Evolutionary conservation across 176 grass and related monocot genomes (phyloP).

Genomic region (Eragrostis nindensis): DNA sequence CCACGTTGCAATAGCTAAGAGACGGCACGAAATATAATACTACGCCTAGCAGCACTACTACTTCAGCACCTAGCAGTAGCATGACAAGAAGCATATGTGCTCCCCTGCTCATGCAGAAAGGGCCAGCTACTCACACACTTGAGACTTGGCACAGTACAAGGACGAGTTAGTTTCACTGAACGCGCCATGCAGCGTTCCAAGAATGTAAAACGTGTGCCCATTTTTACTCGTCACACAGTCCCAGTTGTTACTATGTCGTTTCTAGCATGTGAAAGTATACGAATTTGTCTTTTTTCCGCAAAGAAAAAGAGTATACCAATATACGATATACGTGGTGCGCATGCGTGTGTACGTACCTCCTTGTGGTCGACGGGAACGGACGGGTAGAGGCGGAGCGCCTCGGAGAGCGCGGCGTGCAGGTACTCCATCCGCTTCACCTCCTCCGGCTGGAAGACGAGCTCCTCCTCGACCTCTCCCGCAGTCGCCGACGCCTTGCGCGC

Average conservation of each 20-base stretch:
- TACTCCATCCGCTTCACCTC: constrained; percentile 99
- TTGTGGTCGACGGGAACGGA: constrained; percentile 97
- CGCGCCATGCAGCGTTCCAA: background rate
- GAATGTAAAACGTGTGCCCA: constrained; percentile 30
- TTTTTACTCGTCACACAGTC: background rate
- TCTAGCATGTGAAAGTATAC: background rate
- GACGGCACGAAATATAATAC: background rate
- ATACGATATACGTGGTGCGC: background rate
- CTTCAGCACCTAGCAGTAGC: background rate
- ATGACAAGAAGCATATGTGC: background rate
- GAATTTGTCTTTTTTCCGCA: no score
- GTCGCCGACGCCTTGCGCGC: constrained; percentile 3
- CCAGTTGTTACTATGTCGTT: background rate
- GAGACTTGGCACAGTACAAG: constrained; percentile 10
- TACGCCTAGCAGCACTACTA: background rate
- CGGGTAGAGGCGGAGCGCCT: constrained; percentile 87
- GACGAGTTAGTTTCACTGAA: constrained; percentile 49
- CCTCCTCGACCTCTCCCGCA: constrained; percentile 42
- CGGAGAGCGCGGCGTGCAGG: constrained; percentile 88
- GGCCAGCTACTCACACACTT: constrained; percentile 31
- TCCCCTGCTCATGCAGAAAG: constrained; percentile 27
- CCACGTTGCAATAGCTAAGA: background rate
- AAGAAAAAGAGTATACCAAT: no score
- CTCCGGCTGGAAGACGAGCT: constrained; percentile 77
- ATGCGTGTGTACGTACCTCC: constrained; percentile 57